Conservation (phyloP, 805 yeast genomes). For the Wickerhamiella vanderwaltii region DNA sequence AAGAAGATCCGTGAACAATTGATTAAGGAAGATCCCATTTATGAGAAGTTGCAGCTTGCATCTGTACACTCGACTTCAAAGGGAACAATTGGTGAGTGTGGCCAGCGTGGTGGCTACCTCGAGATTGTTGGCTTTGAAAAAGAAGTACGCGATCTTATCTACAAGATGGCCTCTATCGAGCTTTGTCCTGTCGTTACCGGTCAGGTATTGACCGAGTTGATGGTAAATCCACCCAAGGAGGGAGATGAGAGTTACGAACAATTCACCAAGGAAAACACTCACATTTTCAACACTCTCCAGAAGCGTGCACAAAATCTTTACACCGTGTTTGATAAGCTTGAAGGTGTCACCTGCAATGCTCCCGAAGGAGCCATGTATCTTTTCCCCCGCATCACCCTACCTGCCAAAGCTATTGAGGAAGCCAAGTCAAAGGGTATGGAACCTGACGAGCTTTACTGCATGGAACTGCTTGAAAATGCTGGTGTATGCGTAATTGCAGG, state of each 20-base stretch:
- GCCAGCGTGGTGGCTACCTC: constrained; percentile 99
- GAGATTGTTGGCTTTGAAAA: constrained; percentile 72
- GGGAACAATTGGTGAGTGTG: constrained; percentile 97
- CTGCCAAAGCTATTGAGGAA: constrained; percentile 46
- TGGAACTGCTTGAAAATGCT: constrained; percentile 66
- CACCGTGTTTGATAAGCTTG: constrained; percentile 61
- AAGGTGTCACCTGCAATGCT: constrained; percentile 71
- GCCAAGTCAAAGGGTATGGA: constrained; percentile 44
- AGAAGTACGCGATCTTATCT: constrained; percentile 56
- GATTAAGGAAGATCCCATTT: constrained; percentile 39
- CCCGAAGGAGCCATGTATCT: constrained; percentile 98
- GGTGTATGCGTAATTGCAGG: constrained; percentile 99
- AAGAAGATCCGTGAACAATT: constrained; percentile 64
- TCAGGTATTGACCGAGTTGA: constrained; percentile 82
- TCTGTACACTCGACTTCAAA: constrained; percentile 96
- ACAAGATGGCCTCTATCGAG: constrained; percentile 81
- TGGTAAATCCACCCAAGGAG: constrained; percentile 78
- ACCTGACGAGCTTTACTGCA: constrained; percentile 88
- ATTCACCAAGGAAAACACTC: constrained; percentile 49
- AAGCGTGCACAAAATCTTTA: constrained; percentile 53
- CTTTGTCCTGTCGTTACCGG: constrained; percentile 93
- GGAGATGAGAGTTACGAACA: constrained; percentile 66
- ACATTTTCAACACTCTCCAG: constrained; percentile 51
- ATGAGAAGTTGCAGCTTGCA: constrained; percentile 69
- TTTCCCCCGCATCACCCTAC: constrained; percentile 66